These are phyloP conservation scores for Adiantum capillusveneris DNA, from an alignment of 75 land plant species.

Conservation along the genomic window DNA sequence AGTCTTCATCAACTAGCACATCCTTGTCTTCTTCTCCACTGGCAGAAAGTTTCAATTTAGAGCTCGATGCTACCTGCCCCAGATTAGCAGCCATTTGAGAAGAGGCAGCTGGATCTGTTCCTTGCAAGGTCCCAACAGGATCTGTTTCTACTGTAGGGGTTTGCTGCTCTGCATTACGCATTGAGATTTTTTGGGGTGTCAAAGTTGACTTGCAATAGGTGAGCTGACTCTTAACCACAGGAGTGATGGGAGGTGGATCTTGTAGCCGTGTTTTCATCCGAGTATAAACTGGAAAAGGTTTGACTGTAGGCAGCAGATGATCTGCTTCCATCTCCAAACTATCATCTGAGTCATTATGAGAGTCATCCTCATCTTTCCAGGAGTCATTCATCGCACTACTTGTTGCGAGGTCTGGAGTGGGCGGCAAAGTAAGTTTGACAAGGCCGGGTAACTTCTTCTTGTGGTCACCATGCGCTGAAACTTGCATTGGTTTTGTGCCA, in stretches of 20 bases:
- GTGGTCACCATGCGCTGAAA: no score
- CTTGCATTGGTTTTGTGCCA: no score
- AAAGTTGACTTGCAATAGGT: neutral
- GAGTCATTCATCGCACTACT: no score
- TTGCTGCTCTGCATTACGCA: neutral
- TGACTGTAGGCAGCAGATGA: neutral
- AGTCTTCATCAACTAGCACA: slow-evolving; percentile 29
- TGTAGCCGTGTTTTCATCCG: slow-evolving; percentile 29
- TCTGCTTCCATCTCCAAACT: neutral
- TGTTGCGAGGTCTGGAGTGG: slow-evolving; percentile 13
- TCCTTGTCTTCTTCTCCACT: slow-evolving; percentile 4
- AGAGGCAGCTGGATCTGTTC: neutral
- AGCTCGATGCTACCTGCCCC: neutral
- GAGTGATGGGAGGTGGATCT: slow-evolving; percentile 33
- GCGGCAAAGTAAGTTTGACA: neutral
- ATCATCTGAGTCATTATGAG: neutral
- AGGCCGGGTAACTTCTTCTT: no score
- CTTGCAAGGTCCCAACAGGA: neutral
- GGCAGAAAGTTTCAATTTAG: neutral
- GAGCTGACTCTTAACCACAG: slow-evolving; percentile 22
- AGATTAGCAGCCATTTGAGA: neutral
- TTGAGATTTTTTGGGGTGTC: neutral
- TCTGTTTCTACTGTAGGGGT: neutral
- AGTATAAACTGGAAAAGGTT: neutral
- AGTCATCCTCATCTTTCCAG: slow-evolving; percentile 1